A percentile compares a stretch with the other conserved stretches of the same genome.
These are phyloP conservation scores for Blastomyces silverae DNA, from an alignment of 2,329 filamentous ascomycete genomes.

Conservation along the genomic window DNA sequence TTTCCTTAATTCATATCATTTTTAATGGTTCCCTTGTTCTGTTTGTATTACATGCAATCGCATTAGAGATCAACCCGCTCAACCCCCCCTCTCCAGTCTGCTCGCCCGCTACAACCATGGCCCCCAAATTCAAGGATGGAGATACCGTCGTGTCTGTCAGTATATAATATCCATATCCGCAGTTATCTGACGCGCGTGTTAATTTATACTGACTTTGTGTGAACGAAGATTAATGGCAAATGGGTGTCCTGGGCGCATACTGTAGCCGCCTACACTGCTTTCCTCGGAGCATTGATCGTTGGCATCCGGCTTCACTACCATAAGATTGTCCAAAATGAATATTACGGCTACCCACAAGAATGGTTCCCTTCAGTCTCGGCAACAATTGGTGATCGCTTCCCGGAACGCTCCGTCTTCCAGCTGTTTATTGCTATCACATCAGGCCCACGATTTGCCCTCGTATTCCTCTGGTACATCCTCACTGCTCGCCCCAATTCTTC, in stretches of 20 bases:
- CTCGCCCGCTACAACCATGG: slow-evolving; percentile 44
- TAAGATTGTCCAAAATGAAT: slow-evolving; percentile 97
- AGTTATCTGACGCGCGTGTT: neutral
- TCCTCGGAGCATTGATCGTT: slow-evolving; percentile 75
- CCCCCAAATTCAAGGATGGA: slow-evolving; percentile 56
- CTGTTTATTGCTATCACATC: slow-evolving; percentile 96
- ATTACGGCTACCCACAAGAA: slow-evolving; percentile 87
- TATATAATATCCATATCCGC: slow-evolving; percentile 12
- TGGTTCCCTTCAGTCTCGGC: slow-evolving; percentile 96
- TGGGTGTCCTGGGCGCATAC: slow-evolving; percentile 92
- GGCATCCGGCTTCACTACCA: slow-evolving; percentile 79
- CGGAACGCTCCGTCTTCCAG: slow-evolving; percentile 94
- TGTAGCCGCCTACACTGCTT: slow-evolving; percentile 70
- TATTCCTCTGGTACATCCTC: slow-evolving; percentile 85
- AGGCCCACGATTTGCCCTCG: slow-evolving; percentile 82
- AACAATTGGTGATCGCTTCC: slow-evolving; percentile 95
- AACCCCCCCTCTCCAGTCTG: slow-evolving; percentile 14
- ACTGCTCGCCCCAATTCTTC: slow-evolving; percentile 67
- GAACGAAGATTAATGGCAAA: slow-evolving; percentile 63
- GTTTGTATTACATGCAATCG: slow-evolving; percentile 4
- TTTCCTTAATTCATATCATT: slow-evolving; percentile 22
- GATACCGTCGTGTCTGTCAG: slow-evolving; percentile 56
- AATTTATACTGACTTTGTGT: slow-evolving; percentile 17
- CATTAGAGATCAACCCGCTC: neutral
- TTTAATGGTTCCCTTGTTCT: slow-evolving; percentile 22